phyloP scores from a whole-genome alignment of 192 early-diverging fungal species.

The Cladochytrium replicatum region DNA sequence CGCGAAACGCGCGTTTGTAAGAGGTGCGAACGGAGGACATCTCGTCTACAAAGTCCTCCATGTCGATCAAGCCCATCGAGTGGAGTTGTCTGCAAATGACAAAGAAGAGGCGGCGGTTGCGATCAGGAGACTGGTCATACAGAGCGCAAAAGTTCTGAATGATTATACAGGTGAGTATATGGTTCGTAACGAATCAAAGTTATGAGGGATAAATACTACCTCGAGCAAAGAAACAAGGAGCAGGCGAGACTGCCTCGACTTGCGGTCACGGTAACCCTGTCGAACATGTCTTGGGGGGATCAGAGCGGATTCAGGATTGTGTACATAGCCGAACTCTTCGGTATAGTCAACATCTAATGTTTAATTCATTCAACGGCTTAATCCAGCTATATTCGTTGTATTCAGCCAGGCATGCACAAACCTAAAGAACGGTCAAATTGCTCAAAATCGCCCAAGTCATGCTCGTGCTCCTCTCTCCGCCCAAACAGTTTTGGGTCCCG shows the following conservation, averaged over 20 bases:
- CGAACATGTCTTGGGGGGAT: too few relatives aligned
- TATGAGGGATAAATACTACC: not conserved
- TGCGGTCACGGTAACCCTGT: too few relatives aligned
- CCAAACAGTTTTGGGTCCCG: too few relatives aligned
- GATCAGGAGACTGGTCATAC: constrained; percentile 78
- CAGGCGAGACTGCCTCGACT: constrained; percentile 60
- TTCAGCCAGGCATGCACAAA: too few relatives aligned
- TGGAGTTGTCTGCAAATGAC: constrained; percentile 78
- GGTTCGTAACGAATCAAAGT: not conserved
- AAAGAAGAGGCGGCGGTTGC: constrained; percentile 77
- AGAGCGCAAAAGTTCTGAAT: constrained; percentile 68
- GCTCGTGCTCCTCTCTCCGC: too few relatives aligned
- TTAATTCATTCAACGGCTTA: too few relatives aligned
- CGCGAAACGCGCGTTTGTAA: constrained; percentile 77
- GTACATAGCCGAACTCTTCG: too few relatives aligned
- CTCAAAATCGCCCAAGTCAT: too few relatives aligned
- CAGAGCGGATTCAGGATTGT: too few relatives aligned
- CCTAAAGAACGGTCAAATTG: too few relatives aligned
- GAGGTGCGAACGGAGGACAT: constrained; percentile 70
- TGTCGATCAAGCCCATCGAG: constrained; percentile 61
- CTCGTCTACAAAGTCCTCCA: constrained; percentile 63
- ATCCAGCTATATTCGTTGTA: too few relatives aligned
- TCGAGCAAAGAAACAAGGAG: constrained; percentile 83
- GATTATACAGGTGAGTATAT: not conserved
- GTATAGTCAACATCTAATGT: too few relatives aligned